Conservation (phyloP, 2,329 filamentous ascomycete species). For the Chrysosporium keratinophilum region DNA sequence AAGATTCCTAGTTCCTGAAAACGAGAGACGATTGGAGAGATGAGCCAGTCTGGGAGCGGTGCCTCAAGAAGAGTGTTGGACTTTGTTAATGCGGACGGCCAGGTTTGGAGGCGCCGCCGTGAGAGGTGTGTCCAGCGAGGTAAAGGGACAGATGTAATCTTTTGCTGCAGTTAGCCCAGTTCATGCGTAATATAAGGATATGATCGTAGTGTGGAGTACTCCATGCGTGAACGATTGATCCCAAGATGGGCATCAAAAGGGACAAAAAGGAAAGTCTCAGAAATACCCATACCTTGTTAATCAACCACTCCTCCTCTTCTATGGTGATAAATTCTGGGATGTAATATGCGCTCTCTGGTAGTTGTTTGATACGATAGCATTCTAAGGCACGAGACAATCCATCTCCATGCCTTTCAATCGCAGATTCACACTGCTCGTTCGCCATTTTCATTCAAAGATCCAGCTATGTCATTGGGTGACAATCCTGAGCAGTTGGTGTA, state of each 20-base stretch:
- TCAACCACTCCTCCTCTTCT: slow-evolving; percentile 60
- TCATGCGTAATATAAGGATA: background rate
- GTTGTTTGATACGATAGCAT: slow-evolving; percentile 23
- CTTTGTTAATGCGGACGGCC: slow-evolving; percentile 71
- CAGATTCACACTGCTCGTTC: too few relatives aligned
- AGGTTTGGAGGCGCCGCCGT: slow-evolving; percentile 82
- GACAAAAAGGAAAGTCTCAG: background rate
- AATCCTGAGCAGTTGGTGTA: too few relatives aligned
- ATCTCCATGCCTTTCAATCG: too few relatives aligned
- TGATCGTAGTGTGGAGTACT: too few relatives aligned
- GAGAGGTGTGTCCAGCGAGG: slow-evolving; percentile 77
- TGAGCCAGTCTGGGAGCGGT: slow-evolving; percentile 62
- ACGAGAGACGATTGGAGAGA: slow-evolving; percentile 54
- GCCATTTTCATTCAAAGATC: too few relatives aligned
- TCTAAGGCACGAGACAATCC: slow-evolving; percentile 18
- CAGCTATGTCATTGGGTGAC: too few relatives aligned
- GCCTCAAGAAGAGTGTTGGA: slow-evolving; percentile 63
- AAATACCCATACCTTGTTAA: slow-evolving; percentile 53
- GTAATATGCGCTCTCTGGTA: slow-evolving; percentile 57
- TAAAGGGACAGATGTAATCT: slow-evolving; percentile 54
- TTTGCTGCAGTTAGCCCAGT: background rate
- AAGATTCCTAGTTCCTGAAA: slow-evolving; percentile 44
- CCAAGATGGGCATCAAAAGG: background rate
- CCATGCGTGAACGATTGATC: background rate
- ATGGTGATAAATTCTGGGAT: slow-evolving; percentile 71